These are phyloP conservation scores for Suillus americanus DNA, from an alignment of 768 basidiomycete genomes.

Conservation along the genomic window DNA sequence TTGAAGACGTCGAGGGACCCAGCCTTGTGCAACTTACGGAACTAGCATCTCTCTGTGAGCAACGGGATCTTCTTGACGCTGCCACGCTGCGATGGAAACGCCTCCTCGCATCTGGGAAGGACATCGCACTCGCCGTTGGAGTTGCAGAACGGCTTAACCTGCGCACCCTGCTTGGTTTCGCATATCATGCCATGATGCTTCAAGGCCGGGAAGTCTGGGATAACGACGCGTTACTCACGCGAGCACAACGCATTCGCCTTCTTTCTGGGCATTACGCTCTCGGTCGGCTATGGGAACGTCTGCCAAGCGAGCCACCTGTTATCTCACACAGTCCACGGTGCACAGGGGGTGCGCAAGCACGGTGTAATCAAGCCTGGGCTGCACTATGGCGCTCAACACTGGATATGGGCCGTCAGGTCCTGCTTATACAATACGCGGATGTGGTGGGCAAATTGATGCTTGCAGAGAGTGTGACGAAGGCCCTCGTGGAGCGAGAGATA, in stretches of 20 bases:
- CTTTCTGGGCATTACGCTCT: slow-evolving; percentile 54
- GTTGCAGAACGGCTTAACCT: slow-evolving; percentile 50
- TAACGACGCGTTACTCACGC: slow-evolving; percentile 41
- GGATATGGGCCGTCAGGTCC: slow-evolving; percentile 37
- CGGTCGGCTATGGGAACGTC: slow-evolving; percentile 42
- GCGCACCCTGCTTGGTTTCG: slow-evolving; percentile 45
- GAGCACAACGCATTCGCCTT: slow-evolving; percentile 50
- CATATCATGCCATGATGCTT: slow-evolving; percentile 53
- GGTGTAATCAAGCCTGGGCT: slow-evolving; percentile 46
- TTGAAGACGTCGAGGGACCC: slow-evolving; percentile 33
- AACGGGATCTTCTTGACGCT: slow-evolving; percentile 41
- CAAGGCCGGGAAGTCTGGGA: slow-evolving; percentile 52
- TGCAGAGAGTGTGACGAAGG: slow-evolving; percentile 47
- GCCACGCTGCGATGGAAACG: slow-evolving; percentile 47
- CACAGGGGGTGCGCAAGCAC: slow-evolving; percentile 34
- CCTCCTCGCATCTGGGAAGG: slow-evolving; percentile 43
- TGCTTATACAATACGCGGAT: slow-evolving; percentile 44
- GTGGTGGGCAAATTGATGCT: slow-evolving; percentile 46
- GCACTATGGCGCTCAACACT: slow-evolving; percentile 45
- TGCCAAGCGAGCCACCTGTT: slow-evolving; percentile 42
- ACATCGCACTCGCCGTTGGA: slow-evolving; percentile 44
- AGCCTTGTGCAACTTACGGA: slow-evolving; percentile 51
- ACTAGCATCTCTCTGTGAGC: slow-evolving; percentile 50
- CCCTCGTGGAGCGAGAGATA: slow-evolving; percentile 43
- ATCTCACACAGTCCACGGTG: slow-evolving; percentile 45